Evolutionary conservation across 2,329 filamentous ascomycete species (phyloP).

Genomic region (Ceratocystis destructans): DNA sequence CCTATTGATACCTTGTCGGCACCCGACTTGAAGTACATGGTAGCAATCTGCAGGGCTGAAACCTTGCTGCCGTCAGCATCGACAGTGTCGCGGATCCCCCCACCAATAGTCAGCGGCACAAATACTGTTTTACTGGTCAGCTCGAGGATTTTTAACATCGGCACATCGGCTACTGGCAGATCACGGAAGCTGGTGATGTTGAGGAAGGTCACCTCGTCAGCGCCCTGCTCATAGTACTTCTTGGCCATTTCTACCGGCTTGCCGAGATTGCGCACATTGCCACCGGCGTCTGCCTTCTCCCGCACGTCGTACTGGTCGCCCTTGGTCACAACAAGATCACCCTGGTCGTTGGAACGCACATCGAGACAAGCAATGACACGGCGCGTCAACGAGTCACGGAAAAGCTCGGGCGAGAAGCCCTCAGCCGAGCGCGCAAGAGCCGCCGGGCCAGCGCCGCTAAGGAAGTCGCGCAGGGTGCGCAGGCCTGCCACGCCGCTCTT

Average conservation of each 20-base stretch:
- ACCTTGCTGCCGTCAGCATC: conserved; percentile 77
- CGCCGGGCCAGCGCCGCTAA: conserved; percentile 51
- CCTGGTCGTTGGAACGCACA: conserved; percentile 83
- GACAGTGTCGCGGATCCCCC: conserved; percentile 83
- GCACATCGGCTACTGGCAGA: conserved; percentile 78
- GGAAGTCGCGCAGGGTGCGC: conserved; percentile 69
- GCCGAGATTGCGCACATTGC: conserved; percentile 73
- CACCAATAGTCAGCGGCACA: conserved; percentile 88
- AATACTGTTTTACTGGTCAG: conserved; percentile 83
- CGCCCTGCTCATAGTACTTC: conserved; percentile 89
- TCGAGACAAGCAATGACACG: conserved; percentile 93
- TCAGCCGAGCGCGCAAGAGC: conserved; percentile 16
- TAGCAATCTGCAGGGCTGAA: conserved; percentile 84
- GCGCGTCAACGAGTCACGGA: conserved; percentile 63
- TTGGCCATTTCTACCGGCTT: conserved; percentile 93
- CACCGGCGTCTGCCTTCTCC: conserved; percentile 56
- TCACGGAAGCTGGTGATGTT: conserved; percentile 98
- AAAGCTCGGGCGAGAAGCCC: conserved; percentile 22
- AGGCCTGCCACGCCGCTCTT: conserved; percentile 88
- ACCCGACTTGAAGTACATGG: conserved; percentile 92
- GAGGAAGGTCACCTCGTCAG: conserved; percentile 92
- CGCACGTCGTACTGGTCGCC: conserved; percentile 98
- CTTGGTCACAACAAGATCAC: conserved; percentile 94
- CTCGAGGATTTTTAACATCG: conserved; percentile 89
- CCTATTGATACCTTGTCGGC: conserved; percentile 97